Percentiles rank a stretch among this genome's conserved stretches.
These are phyloP conservation scores for Phytophthora rubi DNA, from an alignment of 352 stramenopile genomes.

Conservation along the genomic window DNA sequence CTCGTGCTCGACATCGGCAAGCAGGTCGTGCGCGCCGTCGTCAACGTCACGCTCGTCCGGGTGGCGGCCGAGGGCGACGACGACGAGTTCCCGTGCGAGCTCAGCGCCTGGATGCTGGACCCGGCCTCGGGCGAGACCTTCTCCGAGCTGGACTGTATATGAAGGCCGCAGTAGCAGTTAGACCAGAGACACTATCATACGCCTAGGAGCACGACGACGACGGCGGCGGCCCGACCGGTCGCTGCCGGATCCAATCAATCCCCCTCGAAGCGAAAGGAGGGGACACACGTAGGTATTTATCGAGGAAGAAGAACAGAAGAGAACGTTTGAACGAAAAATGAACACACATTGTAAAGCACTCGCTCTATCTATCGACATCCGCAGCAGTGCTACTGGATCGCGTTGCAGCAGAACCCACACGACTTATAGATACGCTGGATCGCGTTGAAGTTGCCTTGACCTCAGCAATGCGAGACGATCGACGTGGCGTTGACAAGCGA, in stretches of 20 bases:
- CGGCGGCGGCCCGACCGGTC: background rate
- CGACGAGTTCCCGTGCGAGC: conserved; percentile 68
- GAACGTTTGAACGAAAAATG: conserved; percentile 18
- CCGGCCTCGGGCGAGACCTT: conserved; percentile 44
- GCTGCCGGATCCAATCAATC: conserved; percentile 11
- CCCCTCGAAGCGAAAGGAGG: conserved; percentile 27
- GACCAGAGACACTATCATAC: conserved; percentile 25
- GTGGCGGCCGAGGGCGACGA: conserved; percentile 51
- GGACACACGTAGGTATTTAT: conserved; percentile 56
- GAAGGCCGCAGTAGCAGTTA: conserved; percentile 28
- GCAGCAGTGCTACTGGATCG: background rate
- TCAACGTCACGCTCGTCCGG: conserved; percentile 68
- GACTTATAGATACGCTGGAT: too few relatives aligned
- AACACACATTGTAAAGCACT: conserved; percentile 28
- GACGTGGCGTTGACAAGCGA: conserved; percentile 22
- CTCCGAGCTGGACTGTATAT: conserved; percentile 53
- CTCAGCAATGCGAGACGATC: conserved; percentile 6
- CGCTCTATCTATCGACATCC: too few relatives aligned
- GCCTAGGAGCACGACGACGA: conserved; percentile 30
- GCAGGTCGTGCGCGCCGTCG: conserved; percentile 59
- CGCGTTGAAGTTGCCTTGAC: conserved; percentile 29
- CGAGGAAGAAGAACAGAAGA: conserved; percentile 21
- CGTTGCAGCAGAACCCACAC: background rate
- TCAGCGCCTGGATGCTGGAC: conserved; percentile 60
- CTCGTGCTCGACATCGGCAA: conserved; percentile 56